These are phyloP conservation scores for Ceratocystis huliohia DNA, from an alignment of 2,329 filamentous ascomycete genomes.

Conservation along the genomic window DNA sequence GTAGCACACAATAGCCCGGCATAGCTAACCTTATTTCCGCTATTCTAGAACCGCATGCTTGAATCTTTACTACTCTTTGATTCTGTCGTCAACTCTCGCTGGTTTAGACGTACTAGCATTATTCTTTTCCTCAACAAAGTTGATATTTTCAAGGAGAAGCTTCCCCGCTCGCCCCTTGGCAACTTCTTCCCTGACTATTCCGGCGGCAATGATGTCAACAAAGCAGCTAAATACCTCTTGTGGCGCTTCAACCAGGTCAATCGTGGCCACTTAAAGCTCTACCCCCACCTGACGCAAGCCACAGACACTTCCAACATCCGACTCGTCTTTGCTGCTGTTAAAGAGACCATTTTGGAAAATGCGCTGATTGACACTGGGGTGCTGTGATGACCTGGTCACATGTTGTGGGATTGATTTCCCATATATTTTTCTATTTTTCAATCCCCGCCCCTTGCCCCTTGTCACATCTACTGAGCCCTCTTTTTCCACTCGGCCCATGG, in stretches of 20 bases:
- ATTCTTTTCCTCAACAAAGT: conserved; percentile 99
- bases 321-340: conserved; percentile 93
- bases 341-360: conserved; percentile 97
- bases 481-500: neutral
- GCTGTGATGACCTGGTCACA: conserved; percentile 38
- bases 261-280: conserved; percentile 85
- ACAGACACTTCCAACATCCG: conserved; percentile 98
- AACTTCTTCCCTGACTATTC: conserved; percentile 98
- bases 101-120: conserved; percentile 98
- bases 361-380: conserved; percentile 97
- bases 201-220: conserved; percentile 93
- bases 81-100: conserved; percentile 94
- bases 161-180: conserved; percentile 73
- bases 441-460: neutral
- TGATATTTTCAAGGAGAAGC: conserved; percentile 92
- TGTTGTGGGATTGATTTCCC: neutral
- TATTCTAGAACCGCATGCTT: conserved; percentile 92
- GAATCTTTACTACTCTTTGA: conserved; percentile 93
- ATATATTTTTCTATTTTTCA: too few relatives aligned
- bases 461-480: neutral
- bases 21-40: neutral
- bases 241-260: conserved; percentile 99
- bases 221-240: conserved; percentile 90
- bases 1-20: neutral
- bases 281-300: conserved; percentile 95